Base-by-base conservation (phyloP, 1,284 basidiomycete genomes). In the Pseudozyma pruni region DNA sequence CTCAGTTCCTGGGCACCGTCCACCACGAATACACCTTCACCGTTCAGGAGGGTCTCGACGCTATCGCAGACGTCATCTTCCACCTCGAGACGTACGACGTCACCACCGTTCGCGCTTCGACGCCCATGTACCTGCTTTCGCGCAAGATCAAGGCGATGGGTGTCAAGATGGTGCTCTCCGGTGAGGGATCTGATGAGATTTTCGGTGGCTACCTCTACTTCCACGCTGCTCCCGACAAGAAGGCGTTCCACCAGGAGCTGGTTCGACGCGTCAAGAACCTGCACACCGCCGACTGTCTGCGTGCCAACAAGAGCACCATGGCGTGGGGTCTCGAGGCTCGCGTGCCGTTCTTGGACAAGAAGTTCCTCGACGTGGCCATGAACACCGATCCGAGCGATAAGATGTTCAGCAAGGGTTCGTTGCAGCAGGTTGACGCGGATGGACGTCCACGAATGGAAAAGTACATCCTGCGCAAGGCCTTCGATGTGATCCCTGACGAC, bases 231-330 rank as follows among this genome's bases (percentile, higher is more conserved):
- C 96, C 96, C 14, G 90, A 94, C 80, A 85, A 89, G 51, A 86
- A 85, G 72, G 90, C 93, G 19, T 97, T 98, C 87, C 93, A 98
- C 86, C 92, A 96, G 83, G 96, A 99, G 85, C 90, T 89, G 76
- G 91, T 98, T 50, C 90, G 90, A 80, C 90, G 96, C 38, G 94
- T 98, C 77, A 98, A 98, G 86, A 95, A 98, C 87, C 86, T 99
- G 51, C 95, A 98, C 85, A 98, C 95, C 2, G 87, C 96, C 35
- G 96, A 99, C 83, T 99, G 96, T 84, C 87, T 99, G 64, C 90
- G 96, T 62, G 96, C 96, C 66, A 99, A 99, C 89, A 98, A 98
- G 91, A 94, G 93, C 42, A 98, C 96, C 8, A 98, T 99, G 96
- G 96, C 96, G 1, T 99, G 96, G 95, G 96, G 96, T 71, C 88